Conservation (phyloP, 1,284 basidiomycete species). For the Sporisorium scitamineum region DNA sequence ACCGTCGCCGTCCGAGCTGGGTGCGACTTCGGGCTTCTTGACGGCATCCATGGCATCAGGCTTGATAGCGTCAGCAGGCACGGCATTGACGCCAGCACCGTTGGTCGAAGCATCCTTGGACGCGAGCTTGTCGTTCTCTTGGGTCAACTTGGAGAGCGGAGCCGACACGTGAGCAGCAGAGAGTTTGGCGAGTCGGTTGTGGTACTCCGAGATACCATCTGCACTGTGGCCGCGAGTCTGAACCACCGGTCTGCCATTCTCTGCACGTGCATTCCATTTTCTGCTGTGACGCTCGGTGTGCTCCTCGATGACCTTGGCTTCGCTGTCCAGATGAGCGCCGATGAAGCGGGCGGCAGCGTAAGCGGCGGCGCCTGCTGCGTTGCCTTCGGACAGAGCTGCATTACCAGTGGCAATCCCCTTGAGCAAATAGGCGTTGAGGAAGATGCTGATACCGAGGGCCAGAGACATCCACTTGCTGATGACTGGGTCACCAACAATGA, state of each 20-base stretch:
- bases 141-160: conserved; percentile 43
- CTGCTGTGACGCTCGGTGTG: conserved; percentile 28
- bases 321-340: conserved; percentile 63
- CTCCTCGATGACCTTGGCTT: conserved; percentile 45
- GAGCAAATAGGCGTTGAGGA: conserved; percentile 92
- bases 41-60: conserved; percentile 36
- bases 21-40: conserved; percentile 30
- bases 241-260: conserved; percentile 15
- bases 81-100: conserved; percentile 21
- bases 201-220: conserved; percentile 66
- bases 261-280: conserved; percentile 34
- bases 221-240: conserved; percentile 33
- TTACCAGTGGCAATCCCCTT: conserved; percentile 76
- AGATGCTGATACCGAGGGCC: conserved; percentile 85
- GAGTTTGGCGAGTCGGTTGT: conserved; percentile 66
- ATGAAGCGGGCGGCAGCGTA: conserved; percentile 68
- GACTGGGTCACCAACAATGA: conserved; percentile 93
- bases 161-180: conserved; percentile 32
- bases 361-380: conserved; percentile 66
- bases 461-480: conserved; percentile 96
- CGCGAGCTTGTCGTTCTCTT: conserved; percentile 28
- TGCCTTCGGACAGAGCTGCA: conserved; percentile 65
- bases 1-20: conserved; percentile 50
- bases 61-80: conserved; percentile 45
- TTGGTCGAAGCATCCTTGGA: conserved; percentile 13